Percentiles rank a stretch among this genome's conserved stretches.
phyloP scores from a whole-genome alignment of 176 grass and related monocot species.

The Zoysia pacifica region DNA sequence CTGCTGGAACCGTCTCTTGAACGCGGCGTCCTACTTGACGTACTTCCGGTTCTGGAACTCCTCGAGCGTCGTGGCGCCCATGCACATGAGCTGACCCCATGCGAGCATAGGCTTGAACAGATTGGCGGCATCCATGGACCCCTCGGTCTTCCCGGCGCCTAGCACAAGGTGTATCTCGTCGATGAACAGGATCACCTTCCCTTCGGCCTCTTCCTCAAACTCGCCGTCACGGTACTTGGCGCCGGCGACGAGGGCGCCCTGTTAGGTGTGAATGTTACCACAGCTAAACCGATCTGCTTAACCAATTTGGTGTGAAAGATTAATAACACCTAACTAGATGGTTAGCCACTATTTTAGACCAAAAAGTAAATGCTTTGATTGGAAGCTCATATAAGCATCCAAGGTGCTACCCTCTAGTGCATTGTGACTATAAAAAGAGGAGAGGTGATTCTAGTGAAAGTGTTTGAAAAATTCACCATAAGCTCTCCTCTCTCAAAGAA shows the following conservation, averaged over 20 bases:
- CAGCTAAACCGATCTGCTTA: too few relatives aligned
- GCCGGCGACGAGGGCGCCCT: constrained; percentile 27
- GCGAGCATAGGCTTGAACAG: constrained; percentile 27
- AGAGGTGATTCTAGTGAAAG: too few relatives aligned
- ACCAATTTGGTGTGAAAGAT: too few relatives aligned
- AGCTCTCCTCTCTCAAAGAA: too few relatives aligned
- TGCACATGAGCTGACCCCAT: neutral
- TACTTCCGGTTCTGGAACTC: constrained; percentile 16
- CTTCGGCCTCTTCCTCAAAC: constrained; percentile 64
- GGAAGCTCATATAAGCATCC: too few relatives aligned
- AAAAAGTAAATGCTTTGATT: too few relatives aligned
- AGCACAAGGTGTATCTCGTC: constrained; percentile 76
- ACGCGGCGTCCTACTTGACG: constrained; percentile 21
- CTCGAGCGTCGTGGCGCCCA: constrained; percentile 21
- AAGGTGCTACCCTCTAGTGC: too few relatives aligned
- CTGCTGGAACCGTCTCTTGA: constrained; percentile 24
- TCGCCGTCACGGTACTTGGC: constrained; percentile 61
- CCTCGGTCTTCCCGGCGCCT: constrained; percentile 17
- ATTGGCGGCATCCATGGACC: constrained; percentile 12
- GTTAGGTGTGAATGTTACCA: too few relatives aligned
- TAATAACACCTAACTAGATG: too few relatives aligned
- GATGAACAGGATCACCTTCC: constrained; percentile 75
- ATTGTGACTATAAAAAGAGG: too few relatives aligned
- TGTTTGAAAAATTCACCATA: too few relatives aligned
- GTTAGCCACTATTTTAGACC: too few relatives aligned